Evolutionary conservation across 2,329 filamentous ascomycete species (phyloP).

Genomic region (Fusarium sp.): DNA sequence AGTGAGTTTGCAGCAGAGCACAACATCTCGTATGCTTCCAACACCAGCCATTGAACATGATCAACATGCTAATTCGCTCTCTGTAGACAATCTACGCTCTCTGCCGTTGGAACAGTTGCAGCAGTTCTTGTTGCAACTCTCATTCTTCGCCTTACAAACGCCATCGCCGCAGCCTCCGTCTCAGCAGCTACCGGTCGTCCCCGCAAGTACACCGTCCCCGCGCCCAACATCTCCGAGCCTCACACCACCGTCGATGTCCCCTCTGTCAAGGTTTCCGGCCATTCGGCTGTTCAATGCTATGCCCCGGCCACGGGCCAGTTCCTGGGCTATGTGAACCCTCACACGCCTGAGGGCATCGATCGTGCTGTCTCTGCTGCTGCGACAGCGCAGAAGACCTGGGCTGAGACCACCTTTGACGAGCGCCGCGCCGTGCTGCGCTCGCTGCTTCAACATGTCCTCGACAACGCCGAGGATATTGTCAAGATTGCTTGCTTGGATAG

Average conservation of each 20-base stretch:
- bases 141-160: slow-evolving; percentile 50
- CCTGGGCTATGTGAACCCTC: slow-evolving; percentile 84
- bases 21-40: slow-evolving; percentile 47
- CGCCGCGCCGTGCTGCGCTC: slow-evolving; percentile 85
- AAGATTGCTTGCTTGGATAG: slow-evolving; percentile 90
- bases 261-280: slow-evolving; percentile 75
- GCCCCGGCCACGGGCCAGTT: slow-evolving; percentile 90
- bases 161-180: slow-evolving; percentile 40
- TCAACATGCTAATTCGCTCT: slow-evolving; percentile 11
- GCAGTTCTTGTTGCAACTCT: slow-evolving; percentile 52
- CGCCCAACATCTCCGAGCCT: slow-evolving; percentile 73
- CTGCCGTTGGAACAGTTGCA: slow-evolving; percentile 49
- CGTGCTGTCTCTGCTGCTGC: slow-evolving; percentile 80
- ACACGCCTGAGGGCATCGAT: slow-evolving; percentile 84
- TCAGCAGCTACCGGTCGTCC: slow-evolving; percentile 56
- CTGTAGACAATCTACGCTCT: slow-evolving; percentile 48
- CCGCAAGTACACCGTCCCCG: slow-evolving; percentile 72
- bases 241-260: slow-evolving; percentile 71
- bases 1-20: slow-evolving; percentile 42
- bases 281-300: slow-evolving; percentile 84
- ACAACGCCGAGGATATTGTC: slow-evolving; percentile 91
- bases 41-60: slow-evolving; percentile 16
- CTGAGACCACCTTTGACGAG: slow-evolving; percentile 81
- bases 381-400: slow-evolving; percentile 83
- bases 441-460: slow-evolving; percentile 85